A percentile compares a stretch with the other conserved stretches of the same genome.
phyloP scores from a whole-genome alignment of 257 asterid species.

The Capsicum pubescens region DNA sequence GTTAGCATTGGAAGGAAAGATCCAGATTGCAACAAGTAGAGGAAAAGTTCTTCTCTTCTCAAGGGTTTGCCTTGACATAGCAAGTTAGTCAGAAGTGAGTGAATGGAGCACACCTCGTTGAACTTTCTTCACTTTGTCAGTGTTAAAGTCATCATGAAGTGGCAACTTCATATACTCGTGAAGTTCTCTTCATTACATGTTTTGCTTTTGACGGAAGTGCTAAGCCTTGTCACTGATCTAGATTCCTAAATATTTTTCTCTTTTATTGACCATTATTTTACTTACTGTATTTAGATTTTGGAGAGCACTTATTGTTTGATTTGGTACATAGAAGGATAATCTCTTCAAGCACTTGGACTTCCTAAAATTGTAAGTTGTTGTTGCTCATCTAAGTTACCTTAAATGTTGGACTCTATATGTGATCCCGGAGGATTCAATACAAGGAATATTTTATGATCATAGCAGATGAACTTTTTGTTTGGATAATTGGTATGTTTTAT shows the following conservation, averaged over 20 bases:
- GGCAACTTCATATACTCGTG: background rate
- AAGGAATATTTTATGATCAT: background rate
- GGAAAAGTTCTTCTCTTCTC: constrained; percentile 9
- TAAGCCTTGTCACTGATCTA: background rate
- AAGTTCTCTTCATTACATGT: background rate
- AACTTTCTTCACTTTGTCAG: background rate
- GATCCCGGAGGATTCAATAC: background rate
- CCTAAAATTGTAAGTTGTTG: background rate
- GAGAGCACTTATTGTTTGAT: constrained; percentile 1
- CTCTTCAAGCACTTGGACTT: background rate
- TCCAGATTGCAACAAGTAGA: constrained; percentile 19
- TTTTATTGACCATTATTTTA: background rate
- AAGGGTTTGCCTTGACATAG: background rate
- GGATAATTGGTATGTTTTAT: background rate
- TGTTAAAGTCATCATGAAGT: background rate
- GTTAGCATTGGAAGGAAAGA: background rate
- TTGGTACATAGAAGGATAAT: background rate
- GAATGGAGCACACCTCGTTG: too few species aligned
- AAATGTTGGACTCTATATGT: background rate
- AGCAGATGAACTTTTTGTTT: background rate
- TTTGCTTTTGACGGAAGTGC: constrained; percentile 11
- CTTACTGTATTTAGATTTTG: background rate
- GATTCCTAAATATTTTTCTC: background rate
- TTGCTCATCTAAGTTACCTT: background rate
- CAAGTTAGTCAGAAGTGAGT: background rate